A percentile compares a stretch with the other conserved stretches of the same genome.
Evolutionary conservation across 2,329 filamentous ascomycete species (phyloP).

Genomic region (Tolypocladium pustulatum): DNA sequence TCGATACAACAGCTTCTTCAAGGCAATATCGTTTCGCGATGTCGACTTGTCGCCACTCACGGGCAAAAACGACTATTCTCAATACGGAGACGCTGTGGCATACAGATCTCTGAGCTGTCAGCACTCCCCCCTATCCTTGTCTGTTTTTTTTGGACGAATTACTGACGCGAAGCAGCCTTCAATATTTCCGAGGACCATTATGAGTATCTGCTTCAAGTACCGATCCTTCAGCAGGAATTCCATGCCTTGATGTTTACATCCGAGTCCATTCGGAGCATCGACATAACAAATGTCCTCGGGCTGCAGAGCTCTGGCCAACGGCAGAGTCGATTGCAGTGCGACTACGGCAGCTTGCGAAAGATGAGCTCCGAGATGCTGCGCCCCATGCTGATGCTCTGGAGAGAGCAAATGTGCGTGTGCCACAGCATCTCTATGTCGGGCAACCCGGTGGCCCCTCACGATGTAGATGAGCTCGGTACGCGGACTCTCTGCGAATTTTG

Average conservation of each 20-base stretch:
- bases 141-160: background rate
- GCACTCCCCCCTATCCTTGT: background rate
- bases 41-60: conserved; percentile 35
- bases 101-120: conserved; percentile 37
- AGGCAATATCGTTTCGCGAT: conserved; percentile 42
- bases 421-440: conserved; percentile 40
- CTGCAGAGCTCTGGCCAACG: conserved; percentile 11
- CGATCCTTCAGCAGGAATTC: conserved; percentile 44
- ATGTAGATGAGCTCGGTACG: conserved; percentile 39
- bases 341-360: conserved; percentile 10
- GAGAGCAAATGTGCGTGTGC: conserved; percentile 35
- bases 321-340: conserved; percentile 12
- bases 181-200: conserved; percentile 37
- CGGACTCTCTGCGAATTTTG: background rate
- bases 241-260: conserved; percentile 45
- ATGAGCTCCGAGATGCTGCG: conserved; percentile 31
- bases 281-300: conserved; percentile 34
- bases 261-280: conserved; percentile 43
- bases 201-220: conserved; percentile 35
- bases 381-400: conserved; percentile 38
- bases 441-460: conserved; percentile 33
- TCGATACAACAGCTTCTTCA: conserved; percentile 50
- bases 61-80: conserved; percentile 30
- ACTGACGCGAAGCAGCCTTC: conserved; percentile 21
- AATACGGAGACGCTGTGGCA: conserved; percentile 34